Evolutionary conservation across 257 asterid species (phyloP).

Genomic region (Solanum lycopersicoides): DNA sequence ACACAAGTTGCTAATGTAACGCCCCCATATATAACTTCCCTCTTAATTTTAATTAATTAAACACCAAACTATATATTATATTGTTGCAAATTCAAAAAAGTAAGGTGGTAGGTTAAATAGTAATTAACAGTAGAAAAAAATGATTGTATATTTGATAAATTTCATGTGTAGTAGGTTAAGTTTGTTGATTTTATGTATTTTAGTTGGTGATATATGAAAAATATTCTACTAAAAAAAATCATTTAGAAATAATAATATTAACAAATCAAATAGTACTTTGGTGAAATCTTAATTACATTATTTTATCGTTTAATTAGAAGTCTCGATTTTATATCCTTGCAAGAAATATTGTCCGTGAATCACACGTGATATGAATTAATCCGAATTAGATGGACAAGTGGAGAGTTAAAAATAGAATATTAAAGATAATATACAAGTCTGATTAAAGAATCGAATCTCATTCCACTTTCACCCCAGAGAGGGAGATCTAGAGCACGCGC

Average conservation of each 20-base stretch:
- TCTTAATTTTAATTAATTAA: background rate
- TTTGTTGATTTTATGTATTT: background rate
- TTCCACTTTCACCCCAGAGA: too few species aligned
- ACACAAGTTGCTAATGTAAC: background rate
- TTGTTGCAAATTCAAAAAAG: background rate
- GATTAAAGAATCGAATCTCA: too few species aligned
- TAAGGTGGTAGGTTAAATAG: background rate
- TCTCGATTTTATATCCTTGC: background rate
- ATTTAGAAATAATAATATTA: background rate
- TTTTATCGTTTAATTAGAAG: background rate
- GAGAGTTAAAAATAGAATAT: too few species aligned
- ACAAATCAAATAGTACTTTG: background rate
- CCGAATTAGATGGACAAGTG: background rate
- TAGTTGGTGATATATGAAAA: background rate
- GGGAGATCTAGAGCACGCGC: too few species aligned
- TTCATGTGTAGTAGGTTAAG: background rate
- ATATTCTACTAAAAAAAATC: background rate
- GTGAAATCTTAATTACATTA: too few species aligned
- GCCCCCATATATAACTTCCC: background rate
- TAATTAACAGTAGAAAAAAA: background rate
- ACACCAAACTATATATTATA: background rate
- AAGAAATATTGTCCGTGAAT: background rate
- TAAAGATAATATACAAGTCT: too few species aligned
- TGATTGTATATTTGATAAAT: background rate
- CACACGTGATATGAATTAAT: background rate